Base-by-base conservation (phyloP, 352 stramenopile species). In the Pythium apleroticum region DNA sequence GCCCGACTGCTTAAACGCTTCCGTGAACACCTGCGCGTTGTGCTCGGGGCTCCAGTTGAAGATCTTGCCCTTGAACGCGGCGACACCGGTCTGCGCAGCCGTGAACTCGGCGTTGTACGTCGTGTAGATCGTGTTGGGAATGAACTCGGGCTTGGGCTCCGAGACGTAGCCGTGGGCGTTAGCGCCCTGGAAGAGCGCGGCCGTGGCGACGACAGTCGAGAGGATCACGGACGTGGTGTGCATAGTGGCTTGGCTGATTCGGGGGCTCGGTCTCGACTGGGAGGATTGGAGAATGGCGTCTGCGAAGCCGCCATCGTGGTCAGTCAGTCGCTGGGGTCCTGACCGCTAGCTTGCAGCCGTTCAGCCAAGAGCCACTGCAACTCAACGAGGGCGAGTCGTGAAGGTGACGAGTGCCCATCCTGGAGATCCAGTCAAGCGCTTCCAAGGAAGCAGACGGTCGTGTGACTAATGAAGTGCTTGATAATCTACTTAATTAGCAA, bases 151-250 rank as follows among this genome's bases (percentile, higher is more conserved):
- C 0, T 37, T 54, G 9, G 78, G 77, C 11, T 77, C 65, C 28
- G 74, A 68, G 12, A 90, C 52, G 72, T 80, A 87, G 52, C 81
- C 81, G 59, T 90, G 81, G 4, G 78, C 81, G 24, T 82, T 28
- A 3, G 75, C 73, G 30, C 28, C 20, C 24, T 30, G 25, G n/a
- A 60, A 30, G 22, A 60, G 25, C 25, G 53, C 53, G 1, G 53
- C n/a, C 4, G 53, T 35, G 19, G 53, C 33, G 31, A 60, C 53
- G 37, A 60, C 33, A 19, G 53, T 35, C 31, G 53, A 60, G 31
- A 57, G 28, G n/a, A 49, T 60, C 31, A 49, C 41, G 20, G 41
- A 49, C 41, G 41, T 49, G 20, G 41, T 49, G 41, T 11, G 41
- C 41, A 49, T 49, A n/a, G n/a, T n/a, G n/a, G n/a, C 15, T 22